Evolutionary conservation across 768 basidiomycete genomes (phyloP).

Genomic region (Lentinula edodes): DNA sequence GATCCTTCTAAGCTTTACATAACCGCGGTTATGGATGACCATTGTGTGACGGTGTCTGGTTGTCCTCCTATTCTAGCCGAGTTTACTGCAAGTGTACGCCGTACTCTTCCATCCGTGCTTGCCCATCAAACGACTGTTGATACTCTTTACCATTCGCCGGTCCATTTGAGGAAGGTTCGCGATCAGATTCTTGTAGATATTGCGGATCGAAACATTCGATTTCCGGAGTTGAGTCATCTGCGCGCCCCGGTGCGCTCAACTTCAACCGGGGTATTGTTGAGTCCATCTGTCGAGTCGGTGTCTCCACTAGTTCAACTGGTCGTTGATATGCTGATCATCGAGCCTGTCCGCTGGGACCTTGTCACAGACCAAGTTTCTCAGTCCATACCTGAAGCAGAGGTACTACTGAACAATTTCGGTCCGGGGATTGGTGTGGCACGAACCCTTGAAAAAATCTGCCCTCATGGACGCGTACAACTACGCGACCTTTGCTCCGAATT

Average conservation of each 20-base stretch:
- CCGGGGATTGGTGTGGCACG: constrained; percentile 37
- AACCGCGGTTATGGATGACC: constrained; percentile 45
- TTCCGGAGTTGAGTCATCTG: constrained; percentile 45
- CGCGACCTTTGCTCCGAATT: neutral
- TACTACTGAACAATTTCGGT: constrained; percentile 45
- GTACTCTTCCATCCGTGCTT: constrained; percentile 17
- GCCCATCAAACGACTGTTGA: constrained; percentile 41
- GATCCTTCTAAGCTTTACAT: constrained; percentile 30
- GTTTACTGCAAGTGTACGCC: constrained; percentile 34
- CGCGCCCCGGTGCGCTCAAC: constrained; percentile 43
- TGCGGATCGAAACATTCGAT: constrained; percentile 35
- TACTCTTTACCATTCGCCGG: constrained; percentile 47
- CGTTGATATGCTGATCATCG: constrained; percentile 42
- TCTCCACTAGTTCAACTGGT: constrained; percentile 35
- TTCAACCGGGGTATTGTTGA: constrained; percentile 32
- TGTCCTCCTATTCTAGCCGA: constrained; percentile 41
- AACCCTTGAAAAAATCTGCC: constrained; percentile 27
- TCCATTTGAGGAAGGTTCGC: constrained; percentile 25
- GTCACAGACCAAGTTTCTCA: constrained; percentile 26
- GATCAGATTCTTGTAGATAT: constrained; percentile 40
- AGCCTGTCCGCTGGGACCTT: constrained; percentile 49
- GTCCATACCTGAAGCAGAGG: constrained; percentile 15
- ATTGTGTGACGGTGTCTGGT: constrained; percentile 52
- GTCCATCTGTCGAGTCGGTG: constrained; percentile 11
- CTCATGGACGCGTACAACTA: constrained; percentile 1